phyloP scores from a whole-genome alignment of 805 yeast genomes.

The Candida nonsorbophila region DNA sequence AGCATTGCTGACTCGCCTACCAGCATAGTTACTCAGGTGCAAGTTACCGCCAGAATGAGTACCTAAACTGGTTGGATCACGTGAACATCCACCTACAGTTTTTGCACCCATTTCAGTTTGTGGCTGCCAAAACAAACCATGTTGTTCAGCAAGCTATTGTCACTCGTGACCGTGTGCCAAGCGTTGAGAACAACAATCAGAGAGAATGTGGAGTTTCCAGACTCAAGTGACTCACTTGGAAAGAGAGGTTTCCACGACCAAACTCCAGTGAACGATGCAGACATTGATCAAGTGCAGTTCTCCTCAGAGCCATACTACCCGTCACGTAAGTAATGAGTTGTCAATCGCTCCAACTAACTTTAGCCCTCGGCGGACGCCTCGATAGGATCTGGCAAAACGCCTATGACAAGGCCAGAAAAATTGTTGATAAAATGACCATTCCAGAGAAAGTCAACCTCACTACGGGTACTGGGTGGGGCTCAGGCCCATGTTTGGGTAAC shows the following conservation, averaged over 20 bases:
- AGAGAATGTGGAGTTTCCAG: too few relatives aligned
- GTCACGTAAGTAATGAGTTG: constrained; percentile 29
- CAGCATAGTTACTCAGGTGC: constrained; percentile 35
- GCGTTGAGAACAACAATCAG: too few relatives aligned
- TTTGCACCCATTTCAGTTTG: too few relatives aligned
- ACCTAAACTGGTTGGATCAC: too few relatives aligned
- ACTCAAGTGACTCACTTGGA: too few relatives aligned
- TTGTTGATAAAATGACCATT: constrained; percentile 53
- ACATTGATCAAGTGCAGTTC: constrained; percentile 19
- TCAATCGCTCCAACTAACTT: constrained; percentile 4
- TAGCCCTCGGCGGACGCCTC: constrained; percentile 42
- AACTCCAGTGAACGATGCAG: constrained; percentile 21
- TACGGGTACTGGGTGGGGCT: constrained; percentile 60
- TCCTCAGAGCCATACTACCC: constrained; percentile 30
- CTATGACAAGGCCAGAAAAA: constrained; percentile 47
- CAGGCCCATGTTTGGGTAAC: constrained; percentile 59
- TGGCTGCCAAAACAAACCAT: too few relatives aligned
- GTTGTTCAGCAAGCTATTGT: too few relatives aligned
- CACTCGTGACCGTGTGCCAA: too few relatives aligned
- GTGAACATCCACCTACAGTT: too few relatives aligned
- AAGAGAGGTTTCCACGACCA: constrained; percentile 29
- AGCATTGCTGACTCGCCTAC: constrained; percentile 20
- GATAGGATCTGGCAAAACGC: constrained; percentile 54
- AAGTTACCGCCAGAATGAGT: constrained; percentile 37
- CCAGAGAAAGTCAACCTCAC: constrained; percentile 59